Evolutionary conservation across 1,139 yeast genomes (phyloP), one percentile per base, ranked within the genome.

Genomic region (Blastobotrys petasosporus): DNA sequence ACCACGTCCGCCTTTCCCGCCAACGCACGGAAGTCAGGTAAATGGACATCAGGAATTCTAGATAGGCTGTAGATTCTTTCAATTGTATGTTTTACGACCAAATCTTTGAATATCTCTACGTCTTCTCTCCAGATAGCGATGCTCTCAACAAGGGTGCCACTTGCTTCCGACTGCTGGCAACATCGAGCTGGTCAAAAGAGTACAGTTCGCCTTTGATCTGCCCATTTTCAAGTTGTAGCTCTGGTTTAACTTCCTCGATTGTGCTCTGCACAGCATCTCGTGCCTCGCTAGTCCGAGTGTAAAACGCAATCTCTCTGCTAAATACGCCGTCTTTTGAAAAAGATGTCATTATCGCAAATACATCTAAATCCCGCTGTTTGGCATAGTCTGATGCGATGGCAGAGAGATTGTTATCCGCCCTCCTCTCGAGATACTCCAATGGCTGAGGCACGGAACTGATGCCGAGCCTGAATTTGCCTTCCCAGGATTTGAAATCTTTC

Each of bases 401-500:
- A 23, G 82, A 66, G 16, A 70, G 69, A 1, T 64, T 58, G 39
- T 62, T 62, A 39, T 65, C 69, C 8, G 65, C 60, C 44, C 45
- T 69, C 55, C 20, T 36, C 16, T 20, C 12, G 1, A 85, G 57
- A 81, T 86, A 82, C n/a, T 68, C 66, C 37, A 82, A 65, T 0
- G 88, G 72, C 60, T 78, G 80, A 1, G 84, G 85, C 15, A 83
- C 69, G 0, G 96, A 83, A 45, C 92, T 77, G 56, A 88, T 82
- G 0, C 97, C 97, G 10, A 48, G 37, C 11, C 37, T 20, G 30
- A 86, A 71, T 7, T 60, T 63, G 29, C 46, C 48, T 10, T 64
- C 63, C 68, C 84, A 88, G 56, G 80, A 82, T 60, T 90, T 90
- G 64, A 85, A 90, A 61, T 90, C 98, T 62, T 87, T 88, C 39